These are phyloP conservation scores for Trametes sp. DNA, from an alignment of 1,284 basidiomycete species.

Conservation along the genomic window DNA sequence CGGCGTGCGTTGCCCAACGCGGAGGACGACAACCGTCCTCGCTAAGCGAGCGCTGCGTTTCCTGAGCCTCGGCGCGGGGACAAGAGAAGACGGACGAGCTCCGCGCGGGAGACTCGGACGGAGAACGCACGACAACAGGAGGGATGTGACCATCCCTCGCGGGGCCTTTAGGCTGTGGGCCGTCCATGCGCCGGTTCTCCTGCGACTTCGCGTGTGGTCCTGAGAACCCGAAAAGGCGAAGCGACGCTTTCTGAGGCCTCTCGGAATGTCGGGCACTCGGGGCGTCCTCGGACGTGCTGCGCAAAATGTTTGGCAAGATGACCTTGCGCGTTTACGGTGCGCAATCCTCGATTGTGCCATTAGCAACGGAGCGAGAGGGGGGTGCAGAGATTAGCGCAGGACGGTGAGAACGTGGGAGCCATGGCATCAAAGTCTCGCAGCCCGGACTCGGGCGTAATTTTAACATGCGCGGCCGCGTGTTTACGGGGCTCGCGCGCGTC, in stretches of 20 bases:
- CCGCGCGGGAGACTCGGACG: slow-evolving; percentile 17
- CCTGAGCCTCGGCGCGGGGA: not conserved
- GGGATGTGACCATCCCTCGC: slow-evolving; percentile 17
- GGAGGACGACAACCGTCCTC: not conserved
- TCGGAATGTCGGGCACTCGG: slow-evolving; percentile 30
- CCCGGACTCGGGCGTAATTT: slow-evolving; percentile 22
- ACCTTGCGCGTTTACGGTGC: slow-evolving; percentile 2
- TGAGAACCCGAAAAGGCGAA: slow-evolving; percentile 25
- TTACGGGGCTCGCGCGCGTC: slow-evolving; percentile 6
- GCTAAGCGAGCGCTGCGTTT: slow-evolving; percentile 2
- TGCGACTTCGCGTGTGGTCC: slow-evolving; percentile 27
- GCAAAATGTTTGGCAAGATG: slow-evolving; percentile 8
- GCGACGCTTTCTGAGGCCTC: slow-evolving; percentile 8
- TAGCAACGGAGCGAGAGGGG: slow-evolving; percentile 17
- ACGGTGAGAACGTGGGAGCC: slow-evolving; percentile 28
- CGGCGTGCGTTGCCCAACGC: slow-evolving; percentile 13
- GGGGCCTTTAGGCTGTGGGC: slow-evolving; percentile 24
- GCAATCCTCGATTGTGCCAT: slow-evolving; percentile 16
- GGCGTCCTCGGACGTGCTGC: slow-evolving; percentile 26
- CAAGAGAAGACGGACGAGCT: slow-evolving; percentile 5
- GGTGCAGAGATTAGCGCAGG: slow-evolving; percentile 20
- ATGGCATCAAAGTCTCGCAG: slow-evolving; percentile 25
- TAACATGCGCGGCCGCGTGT: slow-evolving; percentile 20
- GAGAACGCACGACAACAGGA: slow-evolving; percentile 6
- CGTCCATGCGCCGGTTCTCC: slow-evolving; percentile 12